A percentile compares a stretch with the other conserved stretches of the same genome.
phyloP scores from a whole-genome alignment of 2,329 filamentous ascomycete species.

The Colletotrichum lupini region DNA sequence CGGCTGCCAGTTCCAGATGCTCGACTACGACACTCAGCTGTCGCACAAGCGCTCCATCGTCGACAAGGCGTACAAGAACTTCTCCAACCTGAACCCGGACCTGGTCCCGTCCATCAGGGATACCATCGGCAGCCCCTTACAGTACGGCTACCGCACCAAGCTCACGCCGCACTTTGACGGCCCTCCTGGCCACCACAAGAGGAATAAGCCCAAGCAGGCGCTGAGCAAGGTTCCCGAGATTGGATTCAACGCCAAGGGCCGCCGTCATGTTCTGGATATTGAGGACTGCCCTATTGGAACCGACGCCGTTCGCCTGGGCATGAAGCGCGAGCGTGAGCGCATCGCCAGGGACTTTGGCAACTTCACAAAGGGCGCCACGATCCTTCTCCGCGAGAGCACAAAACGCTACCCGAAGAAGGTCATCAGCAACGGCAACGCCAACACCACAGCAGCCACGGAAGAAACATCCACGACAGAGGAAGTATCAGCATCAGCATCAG shows the following conservation, averaged over 20 bases:
- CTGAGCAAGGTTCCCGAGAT: slow-evolving; percentile 80
- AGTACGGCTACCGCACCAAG: slow-evolving; percentile 96
- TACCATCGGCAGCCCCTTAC: slow-evolving; percentile 89
- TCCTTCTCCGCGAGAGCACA: slow-evolving; percentile 90
- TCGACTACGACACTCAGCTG: slow-evolving; percentile 88
- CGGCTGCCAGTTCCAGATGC: slow-evolving; percentile 98
- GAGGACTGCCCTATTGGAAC: slow-evolving; percentile 98
- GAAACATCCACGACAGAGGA: slow-evolving; percentile 51
- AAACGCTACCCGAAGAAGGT: slow-evolving; percentile 68
- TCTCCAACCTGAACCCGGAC: slow-evolving; percentile 82
- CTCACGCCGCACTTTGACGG: slow-evolving; percentile 96
- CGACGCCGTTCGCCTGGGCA: slow-evolving; percentile 81
- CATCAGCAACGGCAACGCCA: slow-evolving; percentile 39
- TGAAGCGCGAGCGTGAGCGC: slow-evolving; percentile 81
- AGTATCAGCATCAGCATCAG: background rate
- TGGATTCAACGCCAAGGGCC: slow-evolving; percentile 92
- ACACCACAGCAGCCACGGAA: slow-evolving; percentile 52
- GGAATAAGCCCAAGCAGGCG: slow-evolving; percentile 54
- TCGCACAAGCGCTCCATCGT: slow-evolving; percentile 86
- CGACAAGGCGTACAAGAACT: slow-evolving; percentile 91
- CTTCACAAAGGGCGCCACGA: slow-evolving; percentile 86
- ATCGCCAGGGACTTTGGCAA: slow-evolving; percentile 76
- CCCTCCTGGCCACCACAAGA: slow-evolving; percentile 67
- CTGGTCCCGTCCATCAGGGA: slow-evolving; percentile 81
- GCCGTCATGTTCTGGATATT: slow-evolving; percentile 85